Conservation (phyloP, 371 early-diverging fungal genomes). For the Polyrhizophydium stewartii region DNA sequence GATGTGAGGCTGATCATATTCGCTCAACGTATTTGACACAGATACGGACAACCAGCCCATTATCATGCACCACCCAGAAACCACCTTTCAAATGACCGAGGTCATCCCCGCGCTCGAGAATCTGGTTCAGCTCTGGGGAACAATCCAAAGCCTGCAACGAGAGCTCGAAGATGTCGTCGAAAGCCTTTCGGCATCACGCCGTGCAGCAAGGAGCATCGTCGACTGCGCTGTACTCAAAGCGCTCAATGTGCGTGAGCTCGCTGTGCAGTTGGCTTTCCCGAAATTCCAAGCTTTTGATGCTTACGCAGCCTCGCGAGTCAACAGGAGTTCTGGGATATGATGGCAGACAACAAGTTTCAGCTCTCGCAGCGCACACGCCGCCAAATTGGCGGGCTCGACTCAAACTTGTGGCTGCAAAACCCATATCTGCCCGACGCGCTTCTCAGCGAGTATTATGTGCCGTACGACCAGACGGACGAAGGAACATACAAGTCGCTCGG, state of each 20-base stretch:
- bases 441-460: conserved; percentile 33
- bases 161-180: conserved; percentile 15
- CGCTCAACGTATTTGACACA: not conserved
- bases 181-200: not conserved
- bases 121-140: conserved; percentile 17
- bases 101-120: conserved; percentile 27
- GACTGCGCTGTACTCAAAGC: conserved; percentile 35
- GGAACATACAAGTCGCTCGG: conserved; percentile 16
- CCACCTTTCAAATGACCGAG: conserved; percentile 34
- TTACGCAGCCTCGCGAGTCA: too few species aligned
- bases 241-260: conserved; percentile 12
- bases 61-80: conserved; percentile 40
- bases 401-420: conserved; percentile 40
- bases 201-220: conserved; percentile 6
- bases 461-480: conserved; percentile 24
- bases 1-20: not conserved
- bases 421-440: conserved; percentile 42
- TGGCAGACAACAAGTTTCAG: conserved; percentile 23
- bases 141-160: conserved; percentile 7
- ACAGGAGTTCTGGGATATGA: conserved; percentile 10
- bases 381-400: conserved; percentile 27
- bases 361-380: conserved; percentile 24
- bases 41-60: conserved; percentile 23
- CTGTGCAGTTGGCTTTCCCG: too few species aligned
- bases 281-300: too few species aligned